Percentiles rank a stretch among this genome's conserved stretches.
phyloP scores from a whole-genome alignment of 1,139 yeast genomes.

The Nadsonia commutata region DNA sequence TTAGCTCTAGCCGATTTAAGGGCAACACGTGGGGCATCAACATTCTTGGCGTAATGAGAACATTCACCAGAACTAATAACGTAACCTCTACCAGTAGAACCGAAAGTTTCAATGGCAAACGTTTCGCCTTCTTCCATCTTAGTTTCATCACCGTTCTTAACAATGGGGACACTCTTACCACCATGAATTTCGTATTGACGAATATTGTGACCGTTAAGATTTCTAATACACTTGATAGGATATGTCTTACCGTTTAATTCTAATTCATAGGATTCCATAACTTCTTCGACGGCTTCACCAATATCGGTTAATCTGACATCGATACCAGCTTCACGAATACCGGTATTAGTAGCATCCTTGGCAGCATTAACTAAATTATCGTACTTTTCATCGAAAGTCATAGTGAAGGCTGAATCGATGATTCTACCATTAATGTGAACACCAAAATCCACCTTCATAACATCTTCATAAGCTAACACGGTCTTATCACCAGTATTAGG shows the following conservation, averaged over 20 bases:
- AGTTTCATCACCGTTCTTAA: conserved; percentile 80
- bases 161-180: conserved; percentile 93
- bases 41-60: conserved; percentile 72
- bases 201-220: conserved; percentile 89
- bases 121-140: conserved; percentile 99
- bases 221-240: conserved; percentile 80
- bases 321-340: conserved; percentile 84
- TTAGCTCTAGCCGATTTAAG: conserved; percentile 53
- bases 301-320: conserved; percentile 91
- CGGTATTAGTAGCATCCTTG: conserved; percentile 85
- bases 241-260: conserved; percentile 75
- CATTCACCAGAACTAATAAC: conserved; percentile 82
- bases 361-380: conserved; percentile 74
- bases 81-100: conserved; percentile 89
- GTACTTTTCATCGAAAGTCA: conserved; percentile 74
- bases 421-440: conserved; percentile 95
- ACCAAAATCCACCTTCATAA: conserved; percentile 94
- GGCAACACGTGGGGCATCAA: conserved; percentile 36
- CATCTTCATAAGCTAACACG: conserved; percentile 70
- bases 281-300: conserved; percentile 92
- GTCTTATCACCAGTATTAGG: conserved; percentile 92
- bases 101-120: conserved; percentile 96
- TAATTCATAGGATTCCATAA: conserved; percentile 91
- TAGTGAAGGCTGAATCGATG: conserved; percentile 90
- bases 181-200: conserved; percentile 76